A percentile compares a stretch with the other conserved stretches of the same genome.
These are phyloP conservation scores for Chlorencoelia australis DNA, from an alignment of 2,329 filamentous ascomycete genomes.

Conservation along the genomic window DNA sequence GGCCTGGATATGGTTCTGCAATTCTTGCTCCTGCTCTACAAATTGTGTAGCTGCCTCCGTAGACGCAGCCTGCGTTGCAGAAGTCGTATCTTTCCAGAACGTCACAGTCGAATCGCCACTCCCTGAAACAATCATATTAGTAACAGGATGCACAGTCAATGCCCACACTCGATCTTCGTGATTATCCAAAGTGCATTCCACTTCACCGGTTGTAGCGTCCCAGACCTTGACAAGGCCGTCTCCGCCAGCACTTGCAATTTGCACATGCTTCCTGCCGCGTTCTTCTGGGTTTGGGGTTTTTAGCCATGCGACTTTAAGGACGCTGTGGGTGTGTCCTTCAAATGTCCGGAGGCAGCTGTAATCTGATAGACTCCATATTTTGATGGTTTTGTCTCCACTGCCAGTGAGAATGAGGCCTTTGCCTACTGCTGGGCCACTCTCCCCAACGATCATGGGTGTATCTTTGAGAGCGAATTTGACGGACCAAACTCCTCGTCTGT, in stretches of 20 bases:
- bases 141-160: constrained; percentile 59
- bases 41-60: constrained; percentile 66
- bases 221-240: constrained; percentile 96
- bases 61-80: constrained; percentile 64
- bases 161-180: constrained; percentile 96
- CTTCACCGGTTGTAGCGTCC: constrained; percentile 78
- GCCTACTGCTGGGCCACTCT: constrained; percentile 61
- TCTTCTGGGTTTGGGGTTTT: constrained; percentile 39
- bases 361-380: constrained; percentile 86
- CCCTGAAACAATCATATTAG: constrained; percentile 74
- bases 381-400: constrained; percentile 91
- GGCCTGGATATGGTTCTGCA: constrained; percentile 84
- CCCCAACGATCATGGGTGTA: constrained; percentile 62
- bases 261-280: constrained; percentile 48
- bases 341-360: constrained; percentile 91
- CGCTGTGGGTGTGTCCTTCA: constrained; percentile 91
- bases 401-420: constrained; percentile 82
- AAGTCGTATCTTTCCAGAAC: constrained; percentile 91
- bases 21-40: constrained; percentile 87
- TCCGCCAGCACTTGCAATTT: constrained; percentile 78
- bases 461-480: constrained; percentile 78
- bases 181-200: constrained; percentile 86
- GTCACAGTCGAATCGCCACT: constrained; percentile 87
- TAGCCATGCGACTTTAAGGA: constrained; percentile 89
- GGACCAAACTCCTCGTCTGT: constrained; percentile 92